Evolutionary conservation across 768 basidiomycete genomes (phyloP), one percentile per base, ranked within the genome.

Genomic region (Termitomyces heimii): DNA sequence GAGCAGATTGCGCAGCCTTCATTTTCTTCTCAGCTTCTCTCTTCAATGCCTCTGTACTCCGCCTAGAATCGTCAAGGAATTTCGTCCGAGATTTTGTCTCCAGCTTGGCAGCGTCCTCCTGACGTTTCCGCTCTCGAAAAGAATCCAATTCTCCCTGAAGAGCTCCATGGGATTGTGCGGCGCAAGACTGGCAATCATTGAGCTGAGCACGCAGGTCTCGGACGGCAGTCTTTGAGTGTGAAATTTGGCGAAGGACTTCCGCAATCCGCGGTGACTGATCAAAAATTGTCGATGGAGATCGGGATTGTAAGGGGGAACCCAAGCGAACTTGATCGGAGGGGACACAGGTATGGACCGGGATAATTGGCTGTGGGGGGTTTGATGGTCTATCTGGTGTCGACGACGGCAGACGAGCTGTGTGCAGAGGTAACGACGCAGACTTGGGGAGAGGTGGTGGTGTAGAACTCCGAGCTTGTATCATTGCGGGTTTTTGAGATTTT

Each of bases 11-110:
- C 16, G 82, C 84, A n/a, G 79, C 76, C 64, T 85, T 89, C 58
- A 95, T 78, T 63, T 86, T 86, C 76, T 91, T 94, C 72, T 98
- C 96, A 4, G 88, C 92, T 47, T 98, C 95, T 45, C 85, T 81
- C 67, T 85, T 89, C 52, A 77, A 71, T 51, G 82, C 77, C 71
- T 99, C 97, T 12, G 94, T 92, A 29, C 76, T 76, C 32, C 96
- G 86, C 71, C 88, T 90, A 54, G 83, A 75, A 68, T 99, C 96
- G 63, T 99, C 96, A 2, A 98, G 75, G 2, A 77, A 69, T 72
- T 95, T 96, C 48, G 89, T 90, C 49, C 87, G 85, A n/a, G 80
- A 70, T 70, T 93, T 94, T 55, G 91, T 74, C 66, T 97, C 94
- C 24, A 80, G 71, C 52, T 91, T 82, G 24, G 82, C 80, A 3